A percentile compares a stretch with the other conserved stretches of the same genome.
Evolutionary conservation across 108 stramenopile genomes (phyloP).

Genomic region (Fistulifera pelliculosa): DNA sequence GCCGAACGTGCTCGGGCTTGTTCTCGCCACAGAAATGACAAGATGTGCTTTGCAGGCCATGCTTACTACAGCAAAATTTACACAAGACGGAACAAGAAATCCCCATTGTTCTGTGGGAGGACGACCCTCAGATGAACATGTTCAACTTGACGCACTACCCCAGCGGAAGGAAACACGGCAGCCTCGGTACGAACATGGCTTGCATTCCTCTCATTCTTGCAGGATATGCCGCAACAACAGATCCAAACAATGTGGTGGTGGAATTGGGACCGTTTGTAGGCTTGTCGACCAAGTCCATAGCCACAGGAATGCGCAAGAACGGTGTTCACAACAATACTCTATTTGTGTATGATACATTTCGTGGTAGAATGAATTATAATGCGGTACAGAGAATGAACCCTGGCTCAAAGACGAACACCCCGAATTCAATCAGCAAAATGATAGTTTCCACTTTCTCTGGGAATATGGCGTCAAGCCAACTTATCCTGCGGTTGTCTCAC

Average conservation of each 20-base stretch:
- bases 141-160: too few species aligned
- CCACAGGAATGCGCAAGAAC: neutral
- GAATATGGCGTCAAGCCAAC: neutral
- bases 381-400: neutral
- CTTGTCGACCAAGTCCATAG: neutral
- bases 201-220: neutral
- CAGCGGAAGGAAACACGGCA: too few species aligned
- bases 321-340: neutral
- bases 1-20: too few species aligned
- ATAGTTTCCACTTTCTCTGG: neutral
- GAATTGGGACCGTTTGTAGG: neutral
- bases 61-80: too few species aligned
- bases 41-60: too few species aligned
- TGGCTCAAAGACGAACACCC: conserved; percentile 2
- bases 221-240: neutral
- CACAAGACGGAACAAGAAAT: too few species aligned
- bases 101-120: too few species aligned
- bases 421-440: neutral
- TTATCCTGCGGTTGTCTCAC: neutral
- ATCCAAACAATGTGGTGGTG: neutral
- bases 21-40: too few species aligned
- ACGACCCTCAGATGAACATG: too few species aligned
- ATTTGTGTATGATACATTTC: conserved; percentile 1
- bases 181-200: neutral
- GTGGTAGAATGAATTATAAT: neutral